A percentile compares a stretch with the other conserved stretches of the same genome.
phyloP scores from a whole-genome alignment of 2,329 filamentous ascomycete species.

The Xylariaceae sp. region DNA sequence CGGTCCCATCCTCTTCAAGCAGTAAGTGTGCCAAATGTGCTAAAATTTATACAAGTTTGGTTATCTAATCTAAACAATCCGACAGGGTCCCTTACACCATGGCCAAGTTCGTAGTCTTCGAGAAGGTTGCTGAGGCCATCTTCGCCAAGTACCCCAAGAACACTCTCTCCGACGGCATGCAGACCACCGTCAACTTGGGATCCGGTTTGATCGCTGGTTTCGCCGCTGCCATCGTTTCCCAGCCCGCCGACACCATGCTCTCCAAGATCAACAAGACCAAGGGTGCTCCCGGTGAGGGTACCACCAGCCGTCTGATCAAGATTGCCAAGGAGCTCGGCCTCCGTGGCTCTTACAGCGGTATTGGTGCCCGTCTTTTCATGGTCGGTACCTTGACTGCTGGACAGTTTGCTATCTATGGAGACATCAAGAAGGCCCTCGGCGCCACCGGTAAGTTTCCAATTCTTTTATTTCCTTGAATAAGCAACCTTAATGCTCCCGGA shows the following conservation, averaged over 20 bases:
- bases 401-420: slow-evolving; percentile 71
- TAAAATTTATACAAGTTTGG: not conserved
- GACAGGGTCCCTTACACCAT: slow-evolving; percentile 71
- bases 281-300: slow-evolving; percentile 69
- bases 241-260: slow-evolving; percentile 77
- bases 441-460: too few species aligned
- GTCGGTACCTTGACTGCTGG: slow-evolving; percentile 64
- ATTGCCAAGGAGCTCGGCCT: slow-evolving; percentile 70
- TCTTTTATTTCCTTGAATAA: too few species aligned
- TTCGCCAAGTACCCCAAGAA: slow-evolving; percentile 61
- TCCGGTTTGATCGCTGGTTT: slow-evolving; percentile 75
- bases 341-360: slow-evolving; percentile 64
- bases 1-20: slow-evolving; percentile 68
- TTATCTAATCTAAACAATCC: slow-evolving; percentile 1
- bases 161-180: slow-evolving; percentile 54
- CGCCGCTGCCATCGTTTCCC: slow-evolving; percentile 69
- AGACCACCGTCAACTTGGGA: slow-evolving; percentile 68
- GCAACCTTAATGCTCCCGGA: too few species aligned
- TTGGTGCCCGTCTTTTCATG: slow-evolving; percentile 72
- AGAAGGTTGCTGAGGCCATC: slow-evolving; percentile 67
- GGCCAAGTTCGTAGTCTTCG: slow-evolving; percentile 78
- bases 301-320: slow-evolving; percentile 67
- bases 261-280: slow-evolving; percentile 81
- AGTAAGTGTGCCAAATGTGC: slow-evolving; percentile 41
- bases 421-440: slow-evolving; percentile 43